Evolutionary conservation across 2,329 filamentous ascomycete species (phyloP).

Genomic region (Phoma sp.): DNA sequence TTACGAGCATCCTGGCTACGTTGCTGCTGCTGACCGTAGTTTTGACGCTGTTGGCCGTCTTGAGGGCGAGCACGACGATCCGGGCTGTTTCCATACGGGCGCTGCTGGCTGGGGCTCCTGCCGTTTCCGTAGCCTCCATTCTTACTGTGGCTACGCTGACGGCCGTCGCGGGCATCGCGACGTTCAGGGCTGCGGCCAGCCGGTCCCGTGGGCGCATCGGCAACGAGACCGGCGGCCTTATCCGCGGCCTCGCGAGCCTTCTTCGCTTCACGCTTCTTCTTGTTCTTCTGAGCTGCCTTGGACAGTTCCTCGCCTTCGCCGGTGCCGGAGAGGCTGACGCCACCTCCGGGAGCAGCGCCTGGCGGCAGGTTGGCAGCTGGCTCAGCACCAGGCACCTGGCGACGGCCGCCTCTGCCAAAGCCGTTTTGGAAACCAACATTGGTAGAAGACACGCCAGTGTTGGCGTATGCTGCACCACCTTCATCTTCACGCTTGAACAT

Average conservation of each 20-base stretch:
- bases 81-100: constrained; percentile 42
- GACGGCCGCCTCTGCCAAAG: constrained; percentile 77
- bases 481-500: constrained; percentile 98
- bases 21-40: constrained; percentile 32
- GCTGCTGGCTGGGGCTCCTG: constrained; percentile 43
- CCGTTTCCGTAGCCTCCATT: constrained; percentile 35
- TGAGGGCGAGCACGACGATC: constrained; percentile 39
- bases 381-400: constrained; percentile 88
- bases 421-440: constrained; percentile 69
- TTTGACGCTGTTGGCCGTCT: constrained; percentile 37
- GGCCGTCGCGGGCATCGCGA: constrained; percentile 56
- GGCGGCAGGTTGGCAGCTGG: constrained; percentile 68
- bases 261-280: constrained; percentile 96
- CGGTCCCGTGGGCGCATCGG: constrained; percentile 40
- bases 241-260: constrained; percentile 83
- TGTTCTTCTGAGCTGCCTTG: constrained; percentile 91
- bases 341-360: constrained; percentile 72
- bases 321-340: constrained; percentile 70
- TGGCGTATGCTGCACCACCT: constrained; percentile 85
- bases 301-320: constrained; percentile 74
- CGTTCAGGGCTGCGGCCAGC: constrained; percentile 70
- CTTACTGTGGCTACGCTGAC: constrained; percentile 61
- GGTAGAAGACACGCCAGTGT: constrained; percentile 76
- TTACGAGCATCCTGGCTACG: constrained; percentile 29
- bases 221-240: constrained; percentile 43